Base-by-base conservation (phyloP, 2,329 filamentous ascomycete genomes). In the Colletotrichum navitas region DNA sequence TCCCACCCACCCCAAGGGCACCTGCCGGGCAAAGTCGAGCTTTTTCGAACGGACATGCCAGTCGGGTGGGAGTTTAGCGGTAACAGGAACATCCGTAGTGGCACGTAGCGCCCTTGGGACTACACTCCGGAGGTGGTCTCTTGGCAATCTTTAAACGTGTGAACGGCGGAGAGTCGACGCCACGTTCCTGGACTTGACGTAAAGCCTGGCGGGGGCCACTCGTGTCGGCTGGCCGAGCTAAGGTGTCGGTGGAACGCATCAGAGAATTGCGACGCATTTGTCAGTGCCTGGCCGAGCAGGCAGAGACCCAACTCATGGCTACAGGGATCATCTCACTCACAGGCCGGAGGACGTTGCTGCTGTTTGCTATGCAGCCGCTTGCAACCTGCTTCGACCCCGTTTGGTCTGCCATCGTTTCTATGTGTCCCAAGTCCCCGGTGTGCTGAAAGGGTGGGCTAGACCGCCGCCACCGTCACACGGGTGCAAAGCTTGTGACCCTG, bases 111-210 rank as follows among this genome's bases (percentile, higher is more conserved):
- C 5, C 5, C 39, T 47, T 47, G 45, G 10, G 4, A 24, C 5
- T n/a, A 56, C 51, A 21, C 51, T 45, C 52, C 14, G 65, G 65
- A 52, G 21, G 21, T 47, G 21, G 24, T 49, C 39, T 45, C n/a
- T 36, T 16, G 7, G 49, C 24, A 39, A 36, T 29, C 32, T 29
- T 54, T 24, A 47, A 21, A 47, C 45, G 45, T 47, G 45, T 47
- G n/a, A 59, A 62, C 18, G 63, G 58, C 64, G 58, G 59, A 32
- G 29, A 63, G 45, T 49, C 41, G 45, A 49, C 68, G 65, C 68
- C 65, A 71, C 54, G 68, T 71, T 71, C 68, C 68, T 71, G 68
- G 43, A 54, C 58, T 68, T 60, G 68, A 71, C 59, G 59, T 60
- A 60, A 63, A 68, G 59, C 60, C 65, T 63, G 41, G 47, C 16